Percentiles rank a stretch among this genome's conserved stretches.
phyloP scores from a whole-genome alignment of 306 rosid genomes.

The Begonia fuchsioides region DNA sequence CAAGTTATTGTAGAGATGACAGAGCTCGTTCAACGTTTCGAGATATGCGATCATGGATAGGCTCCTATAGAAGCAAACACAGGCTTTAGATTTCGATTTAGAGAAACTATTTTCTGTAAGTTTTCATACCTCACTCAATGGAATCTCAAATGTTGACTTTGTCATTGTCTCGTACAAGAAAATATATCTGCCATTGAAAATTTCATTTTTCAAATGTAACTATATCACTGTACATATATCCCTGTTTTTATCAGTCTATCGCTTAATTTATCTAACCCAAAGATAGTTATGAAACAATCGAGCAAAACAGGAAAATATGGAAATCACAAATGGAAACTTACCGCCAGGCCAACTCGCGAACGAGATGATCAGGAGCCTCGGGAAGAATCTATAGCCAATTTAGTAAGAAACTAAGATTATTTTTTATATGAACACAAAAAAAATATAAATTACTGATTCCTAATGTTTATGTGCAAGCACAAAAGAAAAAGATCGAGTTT shows the following conservation, averaged over 20 bases:
- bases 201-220: neutral
- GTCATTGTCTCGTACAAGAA: constrained; percentile 87
- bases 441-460: no score
- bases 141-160: constrained; percentile 53
- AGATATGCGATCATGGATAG: constrained; percentile 71
- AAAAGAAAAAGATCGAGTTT: neutral
- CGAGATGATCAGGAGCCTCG: constrained; percentile 87
- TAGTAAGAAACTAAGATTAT: constrained; percentile 8
- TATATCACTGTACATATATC: no score
- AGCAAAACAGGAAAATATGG: no score
- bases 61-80: constrained; percentile 34
- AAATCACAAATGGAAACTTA: constrained; percentile 17
- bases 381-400: constrained; percentile 76
- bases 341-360: constrained; percentile 92
- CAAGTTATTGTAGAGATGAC: constrained; percentile 28
- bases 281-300: no score
- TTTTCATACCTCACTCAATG: constrained; percentile 34
- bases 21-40: constrained; percentile 58
- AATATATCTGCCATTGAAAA: constrained; percentile 52
- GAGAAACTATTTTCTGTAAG: no score
- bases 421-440: neutral
- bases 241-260: no score
- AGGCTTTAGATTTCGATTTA: neutral
- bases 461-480: no score
- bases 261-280: no score